A percentile compares a stretch with the other conserved stretches of the same genome.
Evolutionary conservation across 2,329 filamentous ascomycete genomes (phyloP).

Genomic region (Trichoderma brevicompactum): DNA sequence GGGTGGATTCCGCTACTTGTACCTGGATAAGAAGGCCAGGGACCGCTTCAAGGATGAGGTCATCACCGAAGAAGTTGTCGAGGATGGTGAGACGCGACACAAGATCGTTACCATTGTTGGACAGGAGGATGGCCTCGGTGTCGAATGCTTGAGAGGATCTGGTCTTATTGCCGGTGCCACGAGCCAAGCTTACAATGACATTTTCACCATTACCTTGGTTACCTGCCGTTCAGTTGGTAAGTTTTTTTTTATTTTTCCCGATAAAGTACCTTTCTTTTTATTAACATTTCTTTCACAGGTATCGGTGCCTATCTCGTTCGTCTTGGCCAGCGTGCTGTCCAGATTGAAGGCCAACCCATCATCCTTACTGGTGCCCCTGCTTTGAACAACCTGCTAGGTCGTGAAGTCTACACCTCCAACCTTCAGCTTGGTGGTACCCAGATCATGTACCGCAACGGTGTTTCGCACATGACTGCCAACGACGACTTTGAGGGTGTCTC

Average conservation of each 20-base stretch:
- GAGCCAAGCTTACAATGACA: conserved; percentile 95
- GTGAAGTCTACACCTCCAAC: conserved; percentile 99
- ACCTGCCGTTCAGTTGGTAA: conserved; percentile 95
- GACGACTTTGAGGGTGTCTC: conserved; percentile 98
- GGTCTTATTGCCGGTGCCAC: conserved; percentile 98
- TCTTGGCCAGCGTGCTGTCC: conserved; percentile 96
- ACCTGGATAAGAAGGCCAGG: conserved; percentile 85
- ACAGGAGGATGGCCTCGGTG: conserved; percentile 92
- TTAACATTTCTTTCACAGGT: conserved; percentile 50
- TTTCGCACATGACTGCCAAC: conserved; percentile 96
- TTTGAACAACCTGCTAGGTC: conserved; percentile 96
- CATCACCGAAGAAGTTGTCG: conserved; percentile 82
- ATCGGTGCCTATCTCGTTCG: conserved; percentile 99
- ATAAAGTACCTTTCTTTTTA: neutral
- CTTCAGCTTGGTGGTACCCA: conserved; percentile 99
- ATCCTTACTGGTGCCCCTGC: conserved; percentile 97
- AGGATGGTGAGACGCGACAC: conserved; percentile 87
- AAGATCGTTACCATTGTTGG: conserved; percentile 94
- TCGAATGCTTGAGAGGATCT: conserved; percentile 95
- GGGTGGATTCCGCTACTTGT: conserved; percentile 94
- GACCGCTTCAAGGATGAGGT: conserved; percentile 76
- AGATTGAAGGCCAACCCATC: conserved; percentile 98
- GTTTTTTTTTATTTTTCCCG: conserved; percentile 36
- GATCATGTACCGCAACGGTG: conserved; percentile 99
- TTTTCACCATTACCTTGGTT: conserved; percentile 96